These are phyloP conservation scores for Cystoisospora suis DNA, from an alignment of 169 alveolate species.

Conservation along the genomic window DNA sequence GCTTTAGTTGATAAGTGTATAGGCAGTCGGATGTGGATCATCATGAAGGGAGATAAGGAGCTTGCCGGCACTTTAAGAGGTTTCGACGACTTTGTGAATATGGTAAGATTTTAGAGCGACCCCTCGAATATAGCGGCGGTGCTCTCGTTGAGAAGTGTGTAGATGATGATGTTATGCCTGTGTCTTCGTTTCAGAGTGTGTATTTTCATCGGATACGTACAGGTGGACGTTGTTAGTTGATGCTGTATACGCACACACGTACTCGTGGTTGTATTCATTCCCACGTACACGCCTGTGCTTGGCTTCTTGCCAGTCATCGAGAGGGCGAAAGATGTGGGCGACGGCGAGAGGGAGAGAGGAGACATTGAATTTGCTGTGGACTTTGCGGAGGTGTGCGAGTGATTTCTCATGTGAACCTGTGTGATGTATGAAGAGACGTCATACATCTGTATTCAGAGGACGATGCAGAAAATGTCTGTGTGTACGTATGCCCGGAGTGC, in stretches of 20 bases:
- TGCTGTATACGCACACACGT: no score
- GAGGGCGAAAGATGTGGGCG: no score
- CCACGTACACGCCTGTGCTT: no score
- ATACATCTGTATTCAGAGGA: neutral
- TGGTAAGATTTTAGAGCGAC: slow-evolving; percentile 81
- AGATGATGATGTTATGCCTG: neutral
- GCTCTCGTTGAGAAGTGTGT: neutral
- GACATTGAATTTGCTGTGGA: neutral
- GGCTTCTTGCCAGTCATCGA: no score
- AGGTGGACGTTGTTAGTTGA: no score
- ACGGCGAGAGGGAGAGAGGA: neutral
- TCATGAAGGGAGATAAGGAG: slow-evolving; percentile 78
- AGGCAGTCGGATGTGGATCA: slow-evolving; percentile 91
- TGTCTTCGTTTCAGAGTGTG: neutral
- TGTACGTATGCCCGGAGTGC: neutral
- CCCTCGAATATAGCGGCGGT: neutral
- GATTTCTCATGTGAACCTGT: neutral
- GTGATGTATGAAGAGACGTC: neutral
- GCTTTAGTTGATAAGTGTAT: slow-evolving; percentile 94
- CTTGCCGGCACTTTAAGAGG: slow-evolving; percentile 91
- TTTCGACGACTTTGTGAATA: slow-evolving; percentile 93
- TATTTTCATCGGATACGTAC: no score
- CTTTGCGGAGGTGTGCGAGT: neutral
- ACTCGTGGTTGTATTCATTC: no score
- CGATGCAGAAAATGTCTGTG: neutral